A percentile compares a stretch with the other conserved stretches of the same genome.
Evolutionary conservation across 2,329 filamentous ascomycete genomes (phyloP).

Genomic region (Didymosphaeria variabile): DNA sequence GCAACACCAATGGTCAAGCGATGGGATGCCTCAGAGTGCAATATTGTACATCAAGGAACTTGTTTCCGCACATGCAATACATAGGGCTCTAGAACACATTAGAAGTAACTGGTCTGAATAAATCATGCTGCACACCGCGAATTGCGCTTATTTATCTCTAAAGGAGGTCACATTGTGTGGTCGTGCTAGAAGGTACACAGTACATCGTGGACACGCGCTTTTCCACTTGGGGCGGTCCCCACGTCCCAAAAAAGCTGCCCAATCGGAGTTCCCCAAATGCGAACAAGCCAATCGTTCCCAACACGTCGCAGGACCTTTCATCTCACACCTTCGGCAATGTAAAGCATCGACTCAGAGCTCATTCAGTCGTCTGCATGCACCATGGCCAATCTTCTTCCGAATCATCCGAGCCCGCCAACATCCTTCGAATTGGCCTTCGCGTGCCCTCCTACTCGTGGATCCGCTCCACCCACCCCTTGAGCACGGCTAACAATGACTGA

Average conservation of each 20-base stretch:
- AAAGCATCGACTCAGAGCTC: background rate
- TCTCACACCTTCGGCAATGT: background rate
- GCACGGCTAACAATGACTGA: background rate
- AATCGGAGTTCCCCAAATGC: conserved; percentile 6
- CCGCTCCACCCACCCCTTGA: background rate
- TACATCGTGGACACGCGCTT: background rate
- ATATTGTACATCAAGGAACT: no score
- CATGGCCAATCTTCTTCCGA: background rate
- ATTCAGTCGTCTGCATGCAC: background rate
- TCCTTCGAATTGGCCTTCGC: background rate
- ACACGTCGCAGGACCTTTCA: background rate
- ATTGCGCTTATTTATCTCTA: no score
- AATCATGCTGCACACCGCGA: no score
- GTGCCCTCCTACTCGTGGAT: no score
- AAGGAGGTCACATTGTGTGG: no score
- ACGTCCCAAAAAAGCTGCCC: background rate
- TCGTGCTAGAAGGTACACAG: no score
- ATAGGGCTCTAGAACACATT: no score
- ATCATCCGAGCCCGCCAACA: background rate
- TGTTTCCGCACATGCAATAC: no score
- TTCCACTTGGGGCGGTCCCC: background rate
- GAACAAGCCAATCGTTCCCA: conserved; percentile 3
- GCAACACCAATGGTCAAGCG: no score
- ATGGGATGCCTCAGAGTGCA: no score
- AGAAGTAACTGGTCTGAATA: no score